phyloP scores from a whole-genome alignment of 2,329 filamentous ascomycete species.

The Myriosclerotinia curreyana region DNA sequence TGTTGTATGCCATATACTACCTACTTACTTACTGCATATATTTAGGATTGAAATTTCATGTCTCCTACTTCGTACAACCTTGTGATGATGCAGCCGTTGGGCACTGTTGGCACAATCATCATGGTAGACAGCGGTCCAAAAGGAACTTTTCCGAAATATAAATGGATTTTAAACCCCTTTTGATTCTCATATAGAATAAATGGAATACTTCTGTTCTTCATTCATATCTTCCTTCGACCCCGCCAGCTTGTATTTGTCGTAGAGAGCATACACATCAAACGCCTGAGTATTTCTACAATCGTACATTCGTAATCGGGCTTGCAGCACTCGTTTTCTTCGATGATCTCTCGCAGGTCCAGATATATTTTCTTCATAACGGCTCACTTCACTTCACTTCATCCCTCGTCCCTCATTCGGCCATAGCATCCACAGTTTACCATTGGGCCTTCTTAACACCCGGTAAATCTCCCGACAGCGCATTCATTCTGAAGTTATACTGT shows the following conservation, averaged over 20 bases:
- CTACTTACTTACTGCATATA: no score
- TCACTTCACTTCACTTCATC: neutral
- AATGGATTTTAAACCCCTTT: neutral
- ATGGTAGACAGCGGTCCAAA: neutral
- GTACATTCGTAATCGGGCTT: conserved; percentile 4
- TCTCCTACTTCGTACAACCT: no score
- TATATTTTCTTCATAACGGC: neutral
- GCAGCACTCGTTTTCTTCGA: neutral
- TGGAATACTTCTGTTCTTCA: neutral
- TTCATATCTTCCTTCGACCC: neutral
- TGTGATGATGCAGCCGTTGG: no score
- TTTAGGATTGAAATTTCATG: no score
- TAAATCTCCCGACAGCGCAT: conserved; percentile 79
- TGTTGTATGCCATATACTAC: no score
- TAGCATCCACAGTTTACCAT: conserved; percentile 60
- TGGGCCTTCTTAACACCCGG: conserved; percentile 95
- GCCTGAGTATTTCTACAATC: neutral
- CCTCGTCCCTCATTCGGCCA: neutral
- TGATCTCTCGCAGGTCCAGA: conserved; percentile 6
- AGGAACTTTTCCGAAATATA: neutral
- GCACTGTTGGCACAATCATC: no score
- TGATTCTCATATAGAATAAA: neutral
- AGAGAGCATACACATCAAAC: neutral
- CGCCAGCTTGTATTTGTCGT: neutral
- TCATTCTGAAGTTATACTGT: conserved; percentile 89